Evolutionary conservation across 179 eudicot species (phyloP), one percentile per base, ranked within the genome.

Genomic region (Beta corolliflora): DNA sequence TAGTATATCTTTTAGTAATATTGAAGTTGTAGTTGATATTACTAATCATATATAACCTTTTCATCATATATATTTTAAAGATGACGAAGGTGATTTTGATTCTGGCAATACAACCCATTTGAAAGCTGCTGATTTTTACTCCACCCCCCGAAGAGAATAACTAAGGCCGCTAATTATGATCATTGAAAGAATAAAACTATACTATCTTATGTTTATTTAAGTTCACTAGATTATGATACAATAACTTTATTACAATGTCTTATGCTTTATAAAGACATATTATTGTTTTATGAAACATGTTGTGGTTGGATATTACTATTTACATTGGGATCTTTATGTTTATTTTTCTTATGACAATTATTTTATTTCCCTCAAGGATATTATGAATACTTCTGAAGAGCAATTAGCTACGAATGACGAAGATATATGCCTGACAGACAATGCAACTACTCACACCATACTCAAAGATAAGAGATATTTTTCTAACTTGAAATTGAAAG

Each of bases 31-130:
- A 25, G 29, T 25, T 25, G 29, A 25, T 25, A 25, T 25, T 25
- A 25, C 29, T 25, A 25, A 25, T 25, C 29, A 25, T 25, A 25
- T 25, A 25, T 25, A 25, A 25, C 29, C 29, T 25, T 25, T 25
- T 25, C 29, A 25, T 25, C 29, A 25, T 25, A 25, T 25, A 25
- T 25, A 25, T 25, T 25, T 0, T 18, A 36, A 21, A 23, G 11
- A 65, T 65, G 69, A 29, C 14, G 69, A 65, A 65, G 69, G 41
- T 13, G 31, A 65, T 29, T 65, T 65, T 65, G 29, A 65, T 65
- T 65, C 7, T 18, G 69, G 69, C 5, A 18, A 65, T 21, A 19
- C 31, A 65, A 65, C 31, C 19, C 69, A 65, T 29, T 23, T 65
- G 41, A 29, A 65, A 7, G 69, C 69, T 1, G 31, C 69, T 18